Evolutionary conservation across 768 basidiomycete species (phyloP).

Genomic region (Mycena olivaceomarginata): DNA sequence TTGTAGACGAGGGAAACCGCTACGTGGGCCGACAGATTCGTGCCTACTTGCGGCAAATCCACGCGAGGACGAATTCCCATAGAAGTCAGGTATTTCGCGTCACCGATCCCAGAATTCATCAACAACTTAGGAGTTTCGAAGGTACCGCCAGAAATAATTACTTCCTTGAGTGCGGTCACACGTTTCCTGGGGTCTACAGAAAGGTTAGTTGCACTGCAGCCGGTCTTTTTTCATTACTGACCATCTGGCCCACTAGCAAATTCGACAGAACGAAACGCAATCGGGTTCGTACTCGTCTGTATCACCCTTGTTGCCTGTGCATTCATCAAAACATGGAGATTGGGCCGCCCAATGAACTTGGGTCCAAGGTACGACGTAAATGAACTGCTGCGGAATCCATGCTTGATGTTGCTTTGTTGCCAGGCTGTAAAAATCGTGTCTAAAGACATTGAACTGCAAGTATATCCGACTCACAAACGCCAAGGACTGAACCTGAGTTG

Average conservation of each 20-base stretch:
- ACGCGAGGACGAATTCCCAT: conserved; percentile 53
- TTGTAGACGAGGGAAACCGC: conserved; percentile 47
- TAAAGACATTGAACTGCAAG: background rate
- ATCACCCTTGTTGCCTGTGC: conserved; percentile 51
- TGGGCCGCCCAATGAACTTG: conserved; percentile 46
- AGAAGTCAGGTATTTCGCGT: conserved; percentile 43
- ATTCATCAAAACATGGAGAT: conserved; percentile 55
- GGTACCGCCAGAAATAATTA: conserved; percentile 67
- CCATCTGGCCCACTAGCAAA: conserved; percentile 11
- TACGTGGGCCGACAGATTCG: conserved; percentile 61
- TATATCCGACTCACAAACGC: conserved; percentile 56
- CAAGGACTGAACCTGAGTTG: conserved; percentile 64
- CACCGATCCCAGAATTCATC: conserved; percentile 61
- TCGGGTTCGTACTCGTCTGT: conserved; percentile 38
- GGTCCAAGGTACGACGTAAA: conserved; percentile 47
- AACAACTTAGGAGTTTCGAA: conserved; percentile 61
- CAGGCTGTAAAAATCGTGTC: conserved; percentile 34
- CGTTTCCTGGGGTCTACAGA: conserved; percentile 1
- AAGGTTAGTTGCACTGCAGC: background rate
- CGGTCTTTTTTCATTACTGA: background rate
- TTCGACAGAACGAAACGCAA: conserved; percentile 20
- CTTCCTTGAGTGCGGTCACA: conserved; percentile 68
- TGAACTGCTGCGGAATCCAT: conserved; percentile 45
- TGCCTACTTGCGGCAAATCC: conserved; percentile 59
- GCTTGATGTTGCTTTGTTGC: conserved; percentile 37